These are phyloP conservation scores for Hypomyces perniciosus DNA, from an alignment of 2,329 filamentous ascomycete genomes.

Conservation along the genomic window DNA sequence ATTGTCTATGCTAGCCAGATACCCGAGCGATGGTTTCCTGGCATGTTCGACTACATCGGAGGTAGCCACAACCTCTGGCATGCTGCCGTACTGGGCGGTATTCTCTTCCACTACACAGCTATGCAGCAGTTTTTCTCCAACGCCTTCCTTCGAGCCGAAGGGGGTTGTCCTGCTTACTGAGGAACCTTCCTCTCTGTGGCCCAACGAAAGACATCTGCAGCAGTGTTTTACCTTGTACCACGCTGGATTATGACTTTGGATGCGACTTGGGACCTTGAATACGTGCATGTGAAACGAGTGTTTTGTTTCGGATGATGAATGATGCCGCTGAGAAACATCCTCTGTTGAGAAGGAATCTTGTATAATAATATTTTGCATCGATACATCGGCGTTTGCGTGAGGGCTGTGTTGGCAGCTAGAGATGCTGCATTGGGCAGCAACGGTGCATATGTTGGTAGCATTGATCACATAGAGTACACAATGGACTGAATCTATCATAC, in stretches of 20 bases:
- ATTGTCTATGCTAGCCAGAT: slow-evolving; percentile 85
- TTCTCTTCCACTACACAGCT: slow-evolving; percentile 92
- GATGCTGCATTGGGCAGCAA: too few relatives aligned
- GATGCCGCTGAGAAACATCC: too few relatives aligned
- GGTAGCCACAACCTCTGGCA: slow-evolving; percentile 98
- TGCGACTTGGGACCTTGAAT: too few relatives aligned
- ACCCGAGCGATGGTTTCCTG: slow-evolving; percentile 87
- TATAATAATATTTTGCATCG: too few relatives aligned
- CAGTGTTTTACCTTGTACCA: not conserved
- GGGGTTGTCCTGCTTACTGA: slow-evolving; percentile 51
- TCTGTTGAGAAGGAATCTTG: too few relatives aligned
- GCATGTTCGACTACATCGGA: slow-evolving; percentile 90
- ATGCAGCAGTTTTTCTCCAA: slow-evolving; percentile 92
- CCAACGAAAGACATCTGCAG: not conserved
- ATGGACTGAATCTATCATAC: too few relatives aligned
- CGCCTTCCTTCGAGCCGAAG: slow-evolving; percentile 64
- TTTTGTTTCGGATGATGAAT: too few relatives aligned
- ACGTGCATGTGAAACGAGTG: too few relatives aligned
- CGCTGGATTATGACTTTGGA: not conserved
- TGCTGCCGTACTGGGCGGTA: slow-evolving; percentile 85
- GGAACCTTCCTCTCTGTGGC: not conserved
- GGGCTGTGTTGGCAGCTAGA: too few relatives aligned
- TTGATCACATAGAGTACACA: too few relatives aligned
- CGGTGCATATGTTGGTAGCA: too few relatives aligned
- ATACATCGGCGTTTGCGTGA: too few relatives aligned